Conservation (phyloP, 805 yeast genomes). For the Saturnispora hagleri region DNA sequence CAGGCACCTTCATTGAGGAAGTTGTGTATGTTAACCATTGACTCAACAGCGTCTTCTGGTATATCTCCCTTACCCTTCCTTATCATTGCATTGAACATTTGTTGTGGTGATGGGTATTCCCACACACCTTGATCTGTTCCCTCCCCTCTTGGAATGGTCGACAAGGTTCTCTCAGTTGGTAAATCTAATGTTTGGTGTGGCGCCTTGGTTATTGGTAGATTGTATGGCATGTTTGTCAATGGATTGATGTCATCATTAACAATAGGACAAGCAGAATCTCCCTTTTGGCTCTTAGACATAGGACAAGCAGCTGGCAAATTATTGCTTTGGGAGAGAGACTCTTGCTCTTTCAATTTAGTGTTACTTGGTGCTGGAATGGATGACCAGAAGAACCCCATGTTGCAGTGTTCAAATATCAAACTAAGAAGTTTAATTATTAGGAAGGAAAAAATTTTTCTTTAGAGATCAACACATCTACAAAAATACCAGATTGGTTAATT, state of each 20-base stretch:
- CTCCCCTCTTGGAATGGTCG: slow-evolving; percentile 81
- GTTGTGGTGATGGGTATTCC: slow-evolving; percentile 99
- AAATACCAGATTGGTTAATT: neutral
- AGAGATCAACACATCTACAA: neutral
- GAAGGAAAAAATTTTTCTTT: neutral
- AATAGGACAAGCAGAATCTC: slow-evolving; percentile 24
- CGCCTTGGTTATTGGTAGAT: slow-evolving; percentile 52
- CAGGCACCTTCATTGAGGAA: slow-evolving; percentile 96
- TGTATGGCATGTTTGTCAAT: slow-evolving; percentile 79
- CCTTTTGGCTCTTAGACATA: slow-evolving; percentile 5
- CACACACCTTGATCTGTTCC: slow-evolving; percentile 61
- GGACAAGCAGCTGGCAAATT: slow-evolving; percentile 6
- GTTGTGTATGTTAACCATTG: slow-evolving; percentile 96
- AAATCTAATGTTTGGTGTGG: slow-evolving; percentile 75
- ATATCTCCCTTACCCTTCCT: slow-evolving; percentile 87
- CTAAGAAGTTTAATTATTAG: neutral
- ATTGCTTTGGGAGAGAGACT: neutral
- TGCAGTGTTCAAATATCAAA: neutral
- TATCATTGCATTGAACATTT: slow-evolving; percentile 96
- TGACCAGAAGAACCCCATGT: slow-evolving; percentile 87
- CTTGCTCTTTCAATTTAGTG: neutral
- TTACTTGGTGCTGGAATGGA: slow-evolving; percentile 5
- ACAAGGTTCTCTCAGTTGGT: slow-evolving; percentile 75
- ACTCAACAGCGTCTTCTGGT: slow-evolving; percentile 91
- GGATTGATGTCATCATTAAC: slow-evolving; percentile 53